Percentiles rank a stretch among this genome's conserved stretches.
These are phyloP conservation scores for Fusarium sp. DNA, from an alignment of 2,329 filamentous ascomycete genomes.

Conservation along the genomic window DNA sequence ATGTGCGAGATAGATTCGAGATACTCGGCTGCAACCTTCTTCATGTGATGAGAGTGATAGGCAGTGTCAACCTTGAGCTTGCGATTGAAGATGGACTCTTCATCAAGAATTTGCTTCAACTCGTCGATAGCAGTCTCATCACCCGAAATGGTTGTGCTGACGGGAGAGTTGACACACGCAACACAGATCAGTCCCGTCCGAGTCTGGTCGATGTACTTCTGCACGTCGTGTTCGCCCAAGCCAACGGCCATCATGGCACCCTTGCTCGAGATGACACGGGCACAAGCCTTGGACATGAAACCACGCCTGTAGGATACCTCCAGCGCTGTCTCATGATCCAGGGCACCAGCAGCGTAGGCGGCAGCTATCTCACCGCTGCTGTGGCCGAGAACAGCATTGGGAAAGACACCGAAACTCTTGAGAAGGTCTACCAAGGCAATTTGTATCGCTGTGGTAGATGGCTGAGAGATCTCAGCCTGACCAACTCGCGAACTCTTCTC, in stretches of 20 bases:
- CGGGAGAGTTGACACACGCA: conserved; percentile 51
- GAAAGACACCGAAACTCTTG: conserved; percentile 43
- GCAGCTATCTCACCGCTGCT: conserved; percentile 53
- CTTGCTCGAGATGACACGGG: conserved; percentile 17
- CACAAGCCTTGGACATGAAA: conserved; percentile 19
- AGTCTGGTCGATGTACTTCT: conserved; percentile 37
- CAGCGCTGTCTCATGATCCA: conserved; percentile 23
- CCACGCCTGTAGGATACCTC: conserved; percentile 19
- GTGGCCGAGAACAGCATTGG: conserved; percentile 48
- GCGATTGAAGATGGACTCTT: conserved; percentile 45
- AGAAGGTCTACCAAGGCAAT: conserved; percentile 52
- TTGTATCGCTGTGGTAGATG: conserved; percentile 55
- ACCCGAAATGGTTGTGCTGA: conserved; percentile 50
- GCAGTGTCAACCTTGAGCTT: conserved; percentile 50
- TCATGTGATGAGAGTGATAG: conserved; percentile 54
- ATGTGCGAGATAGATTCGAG: conserved; percentile 36
- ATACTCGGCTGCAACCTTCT: conserved; percentile 31
- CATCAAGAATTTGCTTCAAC: conserved; percentile 44
- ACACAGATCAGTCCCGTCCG: conserved; percentile 37
- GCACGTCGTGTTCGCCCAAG: conserved; percentile 45
- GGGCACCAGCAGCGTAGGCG: conserved; percentile 42
- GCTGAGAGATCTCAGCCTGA: conserved; percentile 47
- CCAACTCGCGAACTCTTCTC: conserved; percentile 42
- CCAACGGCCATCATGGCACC: conserved; percentile 54
- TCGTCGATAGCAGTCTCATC: conserved; percentile 43